Percentiles rank a stretch among this genome's conserved stretches.
Conservation (phyloP, 2,329 filamentous ascomycete genomes). For the Apiospora kogelbergensis region DNA sequence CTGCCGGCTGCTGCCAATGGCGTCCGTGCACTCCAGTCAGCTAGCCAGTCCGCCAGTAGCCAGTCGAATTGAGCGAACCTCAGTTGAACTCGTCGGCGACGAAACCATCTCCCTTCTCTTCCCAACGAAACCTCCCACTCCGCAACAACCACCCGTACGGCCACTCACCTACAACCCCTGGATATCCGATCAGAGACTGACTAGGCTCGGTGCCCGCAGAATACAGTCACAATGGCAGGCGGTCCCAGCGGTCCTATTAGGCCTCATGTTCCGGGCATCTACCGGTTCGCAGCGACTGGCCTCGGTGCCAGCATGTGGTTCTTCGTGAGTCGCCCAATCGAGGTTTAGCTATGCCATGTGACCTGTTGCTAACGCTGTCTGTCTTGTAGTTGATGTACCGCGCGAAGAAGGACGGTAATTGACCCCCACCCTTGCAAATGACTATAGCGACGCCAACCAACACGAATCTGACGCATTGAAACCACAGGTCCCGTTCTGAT, state of each 20-base stretch:
- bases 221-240: constrained; percentile 35
- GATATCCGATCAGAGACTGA: background rate
- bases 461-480: background rate
- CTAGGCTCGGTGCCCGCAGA: constrained; percentile 13
- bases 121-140: background rate
- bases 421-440: background rate
- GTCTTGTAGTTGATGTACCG: constrained; percentile 85
- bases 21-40: background rate
- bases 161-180: background rate
- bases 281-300: constrained; percentile 82
- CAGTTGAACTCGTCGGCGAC: background rate
- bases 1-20: too few relatives aligned
- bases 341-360: background rate
- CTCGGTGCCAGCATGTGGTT: constrained; percentile 99
- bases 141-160: background rate
- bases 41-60: background rate
- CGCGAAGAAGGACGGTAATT: constrained; percentile 85
- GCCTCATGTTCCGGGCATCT: constrained; percentile 60
- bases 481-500: constrained; percentile 69
- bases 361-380: constrained; percentile 19
- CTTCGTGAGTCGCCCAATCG: constrained; percentile 65
- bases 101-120: constrained; percentile 4
- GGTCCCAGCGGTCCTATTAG: constrained; percentile 23
- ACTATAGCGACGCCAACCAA: background rate
- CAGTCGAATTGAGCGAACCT: background rate